These are phyloP conservation scores for Centaurea solstitialis DNA, from an alignment of 129 eudicot species.

Conservation along the genomic window DNA sequence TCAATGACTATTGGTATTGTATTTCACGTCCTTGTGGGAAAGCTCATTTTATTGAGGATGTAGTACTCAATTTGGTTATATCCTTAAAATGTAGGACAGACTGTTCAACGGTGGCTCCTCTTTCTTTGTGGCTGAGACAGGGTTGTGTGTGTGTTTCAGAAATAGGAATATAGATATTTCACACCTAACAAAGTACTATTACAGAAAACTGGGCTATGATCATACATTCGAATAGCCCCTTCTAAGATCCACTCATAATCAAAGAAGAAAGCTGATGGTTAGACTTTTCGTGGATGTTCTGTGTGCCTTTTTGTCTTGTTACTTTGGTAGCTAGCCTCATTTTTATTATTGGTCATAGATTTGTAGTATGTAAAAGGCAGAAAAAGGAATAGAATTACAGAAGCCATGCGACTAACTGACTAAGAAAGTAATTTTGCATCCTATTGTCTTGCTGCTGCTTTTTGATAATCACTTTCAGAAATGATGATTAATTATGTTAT, in stretches of 20 bases:
- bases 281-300: not conserved
- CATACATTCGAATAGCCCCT: not conserved
- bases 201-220: not conserved
- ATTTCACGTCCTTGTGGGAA: not conserved
- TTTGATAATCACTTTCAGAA: not conserved
- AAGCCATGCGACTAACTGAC: not conserved
- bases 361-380: not conserved
- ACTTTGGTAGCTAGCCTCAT: not conserved
- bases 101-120: not conserved
- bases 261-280: not conserved
- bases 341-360: not conserved
- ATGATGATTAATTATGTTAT: not conserved
- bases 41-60: not conserved
- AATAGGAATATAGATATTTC: not conserved
- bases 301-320: not conserved
- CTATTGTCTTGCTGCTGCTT: not conserved
- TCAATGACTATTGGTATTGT: not conserved
- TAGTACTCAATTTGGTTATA: not conserved
- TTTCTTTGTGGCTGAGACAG: not conserved
- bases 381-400: not conserved
- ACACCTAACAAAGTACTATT: not conserved
- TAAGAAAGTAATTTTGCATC: not conserved
- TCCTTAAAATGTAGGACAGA: not conserved
- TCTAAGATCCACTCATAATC: not conserved
- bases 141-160: not conserved